A percentile compares a stretch with the other conserved stretches of the same genome.
These are phyloP conservation scores for Penstemon newberryi DNA, from an alignment of 257 asterid genomes.

Conservation along the genomic window DNA sequence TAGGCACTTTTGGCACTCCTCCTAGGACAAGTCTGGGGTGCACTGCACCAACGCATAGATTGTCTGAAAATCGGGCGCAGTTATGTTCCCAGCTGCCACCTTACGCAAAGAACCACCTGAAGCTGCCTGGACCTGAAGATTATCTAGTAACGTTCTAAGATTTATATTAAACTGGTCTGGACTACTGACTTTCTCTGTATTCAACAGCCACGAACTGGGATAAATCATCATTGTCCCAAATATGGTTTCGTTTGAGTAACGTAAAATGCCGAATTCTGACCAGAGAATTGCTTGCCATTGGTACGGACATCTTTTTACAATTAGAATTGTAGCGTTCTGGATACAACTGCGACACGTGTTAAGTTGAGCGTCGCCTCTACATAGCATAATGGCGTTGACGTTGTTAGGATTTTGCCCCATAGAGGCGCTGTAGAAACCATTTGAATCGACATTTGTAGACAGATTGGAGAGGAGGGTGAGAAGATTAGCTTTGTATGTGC, in stretches of 20 bases:
- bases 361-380: conserved; percentile 22
- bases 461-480: conserved; percentile 8
- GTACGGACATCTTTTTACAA: conserved; percentile 2
- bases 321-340: not conserved
- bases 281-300: conserved; percentile 8
- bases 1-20: too few relatives aligned
- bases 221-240: not conserved
- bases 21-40: too few relatives aligned
- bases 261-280: not conserved
- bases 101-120: conserved; percentile 13
- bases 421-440: conserved; percentile 18
- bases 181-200: not conserved
- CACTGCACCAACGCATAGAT: not conserved
- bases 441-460: not conserved
- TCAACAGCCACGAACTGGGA: not conserved
- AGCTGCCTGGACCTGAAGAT: conserved; percentile 13
- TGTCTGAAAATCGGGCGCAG: not conserved
- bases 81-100: conserved; percentile 18
- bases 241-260: conserved; percentile 21
- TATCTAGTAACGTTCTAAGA: not conserved
- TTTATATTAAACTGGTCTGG: not conserved
- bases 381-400: conserved; percentile 20
- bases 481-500: conserved; percentile 5
- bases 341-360: conserved; percentile 11
- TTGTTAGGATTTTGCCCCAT: not conserved